phyloP scores from a whole-genome alignment of 1,284 basidiomycete genomes.

The Sanghuangporus sanghuang region DNA sequence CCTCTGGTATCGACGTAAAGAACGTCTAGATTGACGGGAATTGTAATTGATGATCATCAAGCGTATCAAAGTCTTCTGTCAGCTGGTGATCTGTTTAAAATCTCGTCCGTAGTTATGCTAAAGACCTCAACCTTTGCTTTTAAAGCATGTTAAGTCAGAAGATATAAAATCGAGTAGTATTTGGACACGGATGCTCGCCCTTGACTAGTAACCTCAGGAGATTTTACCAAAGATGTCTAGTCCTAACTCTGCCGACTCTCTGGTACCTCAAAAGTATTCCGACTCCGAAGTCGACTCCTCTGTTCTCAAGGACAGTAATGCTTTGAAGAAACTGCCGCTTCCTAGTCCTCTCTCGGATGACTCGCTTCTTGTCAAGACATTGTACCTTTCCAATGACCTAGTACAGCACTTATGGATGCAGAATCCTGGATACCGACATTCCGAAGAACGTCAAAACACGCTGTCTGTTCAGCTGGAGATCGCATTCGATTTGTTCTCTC shows the following conservation, averaged over 20 bases:
- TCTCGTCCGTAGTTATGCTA: neutral
- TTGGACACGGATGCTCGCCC: neutral
- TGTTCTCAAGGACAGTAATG: neutral
- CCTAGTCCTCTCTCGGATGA: slow-evolving; percentile 9
- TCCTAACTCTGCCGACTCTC: neutral
- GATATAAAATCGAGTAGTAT: neutral
- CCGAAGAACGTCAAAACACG: slow-evolving; percentile 19
- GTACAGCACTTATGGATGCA: slow-evolving; percentile 19
- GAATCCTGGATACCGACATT: neutral
- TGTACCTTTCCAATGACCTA: slow-evolving; percentile 19
- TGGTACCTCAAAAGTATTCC: slow-evolving; percentile 11
- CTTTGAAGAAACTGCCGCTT: slow-evolving; percentile 10
- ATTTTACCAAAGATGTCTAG: neutral
- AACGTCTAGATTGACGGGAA: too few species aligned
- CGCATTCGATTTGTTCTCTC: slow-evolving; percentile 18
- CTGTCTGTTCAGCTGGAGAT: slow-evolving; percentile 23
- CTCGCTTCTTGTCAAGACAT: slow-evolving; percentile 12
- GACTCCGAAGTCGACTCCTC: slow-evolving; percentile 1
- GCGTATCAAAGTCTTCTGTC: too few species aligned
- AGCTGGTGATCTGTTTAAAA: neutral
- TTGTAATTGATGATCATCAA: too few species aligned
- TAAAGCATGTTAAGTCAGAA: neutral
- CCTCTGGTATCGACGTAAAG: too few species aligned
- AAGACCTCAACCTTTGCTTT: neutral
- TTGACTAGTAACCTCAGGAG: neutral